phyloP scores from a whole-genome alignment of 2,329 filamentous ascomycete genomes.

The Bisporella sp. region DNA sequence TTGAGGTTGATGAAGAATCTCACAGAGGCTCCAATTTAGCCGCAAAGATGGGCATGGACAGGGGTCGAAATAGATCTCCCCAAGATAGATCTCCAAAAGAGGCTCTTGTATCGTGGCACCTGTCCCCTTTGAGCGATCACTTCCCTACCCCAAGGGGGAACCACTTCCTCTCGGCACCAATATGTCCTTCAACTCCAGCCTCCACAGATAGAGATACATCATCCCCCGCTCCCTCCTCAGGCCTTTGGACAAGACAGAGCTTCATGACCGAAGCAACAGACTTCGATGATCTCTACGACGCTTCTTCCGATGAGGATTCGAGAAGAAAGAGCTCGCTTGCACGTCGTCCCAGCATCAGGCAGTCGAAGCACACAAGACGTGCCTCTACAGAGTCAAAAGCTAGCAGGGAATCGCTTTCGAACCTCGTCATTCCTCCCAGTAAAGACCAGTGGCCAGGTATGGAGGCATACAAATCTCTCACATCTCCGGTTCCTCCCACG shows the following conservation, averaged over 20 bases:
- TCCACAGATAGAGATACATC: constrained; percentile 44
- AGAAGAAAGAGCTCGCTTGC: constrained; percentile 33
- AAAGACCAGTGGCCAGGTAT: constrained; percentile 39
- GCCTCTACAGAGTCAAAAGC: constrained; percentile 17
- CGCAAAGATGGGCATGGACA: constrained; percentile 18
- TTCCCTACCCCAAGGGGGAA: constrained; percentile 67
- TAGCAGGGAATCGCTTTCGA: constrained; percentile 33
- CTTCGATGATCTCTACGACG: constrained; percentile 83
- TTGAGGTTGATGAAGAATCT: constrained; percentile 43
- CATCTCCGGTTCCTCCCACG: constrained; percentile 54
- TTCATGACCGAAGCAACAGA: constrained; percentile 59
- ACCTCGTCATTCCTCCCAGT: constrained; percentile 41
- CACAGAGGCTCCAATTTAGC: constrained; percentile 20
- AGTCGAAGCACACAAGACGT: constrained; percentile 26
- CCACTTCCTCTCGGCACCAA: constrained; percentile 56
- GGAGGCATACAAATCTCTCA: constrained; percentile 39
- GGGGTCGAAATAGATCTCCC: constrained; percentile 31
- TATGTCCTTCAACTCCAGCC: constrained; percentile 55
- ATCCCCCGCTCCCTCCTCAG: constrained; percentile 48
- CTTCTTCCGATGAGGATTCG: constrained; percentile 67
- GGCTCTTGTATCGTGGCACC: constrained; percentile 19
- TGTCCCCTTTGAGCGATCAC: constrained; percentile 44
- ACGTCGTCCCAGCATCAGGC: constrained; percentile 18
- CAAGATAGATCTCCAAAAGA: constrained; percentile 28
- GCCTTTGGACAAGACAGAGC: constrained; percentile 57